Evolutionary conservation across 208 protist species (phyloP).

Genomic region (Vickermania ingenoplastis): DNA sequence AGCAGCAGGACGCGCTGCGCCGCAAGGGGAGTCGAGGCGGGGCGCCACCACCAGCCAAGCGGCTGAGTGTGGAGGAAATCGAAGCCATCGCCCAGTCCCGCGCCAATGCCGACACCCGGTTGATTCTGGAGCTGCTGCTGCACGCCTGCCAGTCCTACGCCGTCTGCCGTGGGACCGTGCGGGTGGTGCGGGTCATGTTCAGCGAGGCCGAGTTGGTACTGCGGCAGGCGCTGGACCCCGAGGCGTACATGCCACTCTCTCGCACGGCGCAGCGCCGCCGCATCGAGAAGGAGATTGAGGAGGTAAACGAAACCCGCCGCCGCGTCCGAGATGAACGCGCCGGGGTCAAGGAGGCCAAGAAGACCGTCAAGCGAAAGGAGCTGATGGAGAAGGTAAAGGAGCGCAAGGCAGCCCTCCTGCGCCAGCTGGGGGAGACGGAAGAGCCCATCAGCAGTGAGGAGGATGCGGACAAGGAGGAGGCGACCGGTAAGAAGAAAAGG

Average conservation of each 20-base stretch:
- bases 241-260: conserved; percentile 29
- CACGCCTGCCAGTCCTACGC: conserved; percentile 56
- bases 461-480: neutral
- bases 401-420: conserved; percentile 3
- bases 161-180: conserved; percentile 37
- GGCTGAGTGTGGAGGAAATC: conserved; percentile 5
- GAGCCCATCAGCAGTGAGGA: conserved; percentile 22
- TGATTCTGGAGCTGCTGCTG: conserved; percentile 33
- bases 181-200: conserved; percentile 70
- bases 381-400: conserved; percentile 20
- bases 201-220: conserved; percentile 71
- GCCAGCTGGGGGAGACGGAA: conserved; percentile 5
- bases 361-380: conserved; percentile 10
- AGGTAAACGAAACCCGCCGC: conserved; percentile 53
- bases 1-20: neutral
- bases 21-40: neutral
- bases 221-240: conserved; percentile 46
- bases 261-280: conserved; percentile 40
- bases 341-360: conserved; percentile 21
- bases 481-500: conserved; percentile 11
- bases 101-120: conserved; percentile 21
- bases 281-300: conserved; percentile 67
- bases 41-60: neutral
- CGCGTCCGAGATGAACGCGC: conserved; percentile 41
- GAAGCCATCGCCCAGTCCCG: conserved; percentile 14